A percentile compares a stretch with the other conserved stretches of the same genome.
phyloP scores from a whole-genome alignment of 257 asterid species.

The Gardenia jasminoides region DNA sequence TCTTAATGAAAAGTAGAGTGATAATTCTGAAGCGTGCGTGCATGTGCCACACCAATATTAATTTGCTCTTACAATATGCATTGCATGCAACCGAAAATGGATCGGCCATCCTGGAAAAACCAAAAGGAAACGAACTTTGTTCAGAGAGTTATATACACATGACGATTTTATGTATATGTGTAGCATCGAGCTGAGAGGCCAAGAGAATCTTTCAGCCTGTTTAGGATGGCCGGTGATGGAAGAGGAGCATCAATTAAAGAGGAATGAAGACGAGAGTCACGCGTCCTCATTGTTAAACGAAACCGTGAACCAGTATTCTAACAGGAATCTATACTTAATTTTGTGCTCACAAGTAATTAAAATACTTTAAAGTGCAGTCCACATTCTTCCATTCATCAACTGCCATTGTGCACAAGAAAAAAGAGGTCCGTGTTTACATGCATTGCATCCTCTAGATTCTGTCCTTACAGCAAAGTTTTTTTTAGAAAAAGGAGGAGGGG shows the following conservation, averaged over 20 bases:
- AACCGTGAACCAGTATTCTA: not conserved
- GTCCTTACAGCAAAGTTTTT: not conserved
- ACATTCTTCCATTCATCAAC: no score
- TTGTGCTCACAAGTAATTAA: no score
- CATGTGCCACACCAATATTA: slow-evolving; percentile 5
- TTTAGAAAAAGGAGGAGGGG: no score
- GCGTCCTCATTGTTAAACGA: not conserved
- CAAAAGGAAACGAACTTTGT: no score
- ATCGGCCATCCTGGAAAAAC: not conserved
- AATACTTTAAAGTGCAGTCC: no score
- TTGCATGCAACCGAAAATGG: slow-evolving; percentile 9
- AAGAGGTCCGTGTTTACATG: not conserved
- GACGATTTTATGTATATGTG: not conserved
- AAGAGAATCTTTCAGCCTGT: slow-evolving; percentile 8
- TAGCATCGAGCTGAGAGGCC: not conserved
- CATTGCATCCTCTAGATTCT: not conserved
- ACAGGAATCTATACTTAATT: no score
- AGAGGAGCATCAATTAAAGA: slow-evolving; percentile 15
- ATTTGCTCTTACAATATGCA: not conserved
- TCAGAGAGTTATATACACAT: no score
- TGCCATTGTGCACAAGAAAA: not conserved
- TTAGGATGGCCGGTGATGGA: slow-evolving; percentile 10
- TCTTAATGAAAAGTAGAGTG: no score
- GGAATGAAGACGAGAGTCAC: slow-evolving; percentile 6
- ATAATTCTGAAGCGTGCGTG: slow-evolving; percentile 4